Evolutionary conservation across 2,329 filamentous ascomycete genomes (phyloP).

Genomic region (Aureobasidium uvarum): DNA sequence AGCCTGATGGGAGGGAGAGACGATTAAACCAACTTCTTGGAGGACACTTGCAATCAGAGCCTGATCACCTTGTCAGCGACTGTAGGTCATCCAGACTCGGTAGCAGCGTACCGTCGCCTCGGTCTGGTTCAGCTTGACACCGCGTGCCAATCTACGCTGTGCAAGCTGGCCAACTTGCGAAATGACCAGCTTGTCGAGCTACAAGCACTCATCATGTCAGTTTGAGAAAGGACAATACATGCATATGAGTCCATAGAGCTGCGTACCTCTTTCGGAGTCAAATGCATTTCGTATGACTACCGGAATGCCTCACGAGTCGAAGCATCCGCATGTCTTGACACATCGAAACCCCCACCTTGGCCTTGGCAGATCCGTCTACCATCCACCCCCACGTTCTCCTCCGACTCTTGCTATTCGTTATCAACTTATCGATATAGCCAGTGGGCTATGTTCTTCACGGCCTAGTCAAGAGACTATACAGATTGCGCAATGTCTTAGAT

Average conservation of each 20-base stretch:
- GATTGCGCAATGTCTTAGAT: conserved; percentile 14
- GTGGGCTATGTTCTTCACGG: background rate
- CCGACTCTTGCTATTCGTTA: background rate
- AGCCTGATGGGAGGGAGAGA: background rate
- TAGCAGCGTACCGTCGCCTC: conserved; percentile 68
- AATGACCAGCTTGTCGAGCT: conserved; percentile 96
- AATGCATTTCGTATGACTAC: conserved; percentile 35
- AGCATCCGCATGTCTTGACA: conserved; percentile 18
- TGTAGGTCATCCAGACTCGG: background rate
- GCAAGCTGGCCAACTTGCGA: conserved; percentile 84
- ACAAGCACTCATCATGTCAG: conserved; percentile 21
- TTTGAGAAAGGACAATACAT: background rate
- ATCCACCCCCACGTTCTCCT: background rate
- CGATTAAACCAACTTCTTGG: conserved; percentile 63
- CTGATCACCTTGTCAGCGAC: conserved; percentile 47
- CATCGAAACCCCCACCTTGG: conserved; percentile 17
- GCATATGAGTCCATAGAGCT: background rate
- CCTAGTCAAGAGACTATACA: background rate
- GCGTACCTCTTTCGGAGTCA: conserved; percentile 40
- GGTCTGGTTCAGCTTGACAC: conserved; percentile 83
- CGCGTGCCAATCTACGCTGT: conserved; percentile 81
- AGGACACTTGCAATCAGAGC: conserved; percentile 83
- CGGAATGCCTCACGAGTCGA: background rate
- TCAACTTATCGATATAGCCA: background rate
- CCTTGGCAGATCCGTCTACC: background rate